Percentiles rank a stretch among this genome's conserved stretches.
These are phyloP conservation scores for Colletotrichum higginsianum DNA, from an alignment of 2,329 filamentous ascomycete species.

Conservation along the genomic window DNA sequence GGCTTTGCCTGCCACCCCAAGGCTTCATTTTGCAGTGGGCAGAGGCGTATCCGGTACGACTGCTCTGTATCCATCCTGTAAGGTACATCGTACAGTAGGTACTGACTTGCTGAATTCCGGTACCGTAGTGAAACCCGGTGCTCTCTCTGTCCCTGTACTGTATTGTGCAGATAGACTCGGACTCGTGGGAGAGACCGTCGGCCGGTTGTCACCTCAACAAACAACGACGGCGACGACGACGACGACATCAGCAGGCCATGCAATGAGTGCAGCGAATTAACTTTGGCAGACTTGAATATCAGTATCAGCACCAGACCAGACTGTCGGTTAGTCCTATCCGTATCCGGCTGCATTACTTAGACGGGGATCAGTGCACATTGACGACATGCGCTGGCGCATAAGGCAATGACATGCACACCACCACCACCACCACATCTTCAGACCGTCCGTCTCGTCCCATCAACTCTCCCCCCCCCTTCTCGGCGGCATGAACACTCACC, in stretches of 20 bases:
- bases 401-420: slow-evolving; percentile 38
- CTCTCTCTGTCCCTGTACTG: too few relatives aligned
- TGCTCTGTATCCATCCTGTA: too few relatives aligned
- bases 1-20: slow-evolving; percentile 30
- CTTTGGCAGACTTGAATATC: neutral
- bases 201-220: slow-evolving; percentile 15
- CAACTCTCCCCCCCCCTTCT: neutral
- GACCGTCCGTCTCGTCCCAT: slow-evolving; percentile 28
- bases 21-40: neutral
- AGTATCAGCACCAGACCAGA: neutral
- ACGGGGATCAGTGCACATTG: slow-evolving; percentile 11
- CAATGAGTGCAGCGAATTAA: too few relatives aligned
- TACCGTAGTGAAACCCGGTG: too few relatives aligned
- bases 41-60: neutral
- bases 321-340: neutral
- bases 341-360: slow-evolving; percentile 1
- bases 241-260: neutral
- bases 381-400: slow-evolving; percentile 30
- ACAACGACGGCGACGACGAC: neutral
- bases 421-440: slow-evolving; percentile 32
- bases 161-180: neutral
- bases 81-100: too few relatives aligned
- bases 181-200: neutral
- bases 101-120: too few relatives aligned
- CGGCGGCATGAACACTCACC: slow-evolving; percentile 26